These are phyloP conservation scores for Calocybe indica DNA, from an alignment of 768 basidiomycete genomes.

Conservation along the genomic window DNA sequence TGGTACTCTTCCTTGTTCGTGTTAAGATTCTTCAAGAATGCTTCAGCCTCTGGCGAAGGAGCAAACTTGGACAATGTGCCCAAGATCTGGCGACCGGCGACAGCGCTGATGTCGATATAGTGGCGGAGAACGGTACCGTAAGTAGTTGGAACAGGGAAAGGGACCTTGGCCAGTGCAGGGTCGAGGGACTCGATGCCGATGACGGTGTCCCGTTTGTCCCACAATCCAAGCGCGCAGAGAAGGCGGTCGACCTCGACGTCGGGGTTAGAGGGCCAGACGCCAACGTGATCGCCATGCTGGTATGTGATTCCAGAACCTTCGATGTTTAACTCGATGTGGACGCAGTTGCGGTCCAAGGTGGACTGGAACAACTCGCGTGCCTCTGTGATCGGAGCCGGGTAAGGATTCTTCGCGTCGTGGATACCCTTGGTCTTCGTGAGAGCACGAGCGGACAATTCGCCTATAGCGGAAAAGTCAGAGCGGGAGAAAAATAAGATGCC, in stretches of 20 bases:
- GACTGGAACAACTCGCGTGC: constrained; percentile 81
- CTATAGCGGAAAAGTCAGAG: constrained; percentile 28
- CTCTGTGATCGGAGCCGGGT: constrained; percentile 71
- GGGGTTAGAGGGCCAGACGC: constrained; percentile 94
- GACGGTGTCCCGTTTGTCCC: constrained; percentile 72
- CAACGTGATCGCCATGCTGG: constrained; percentile 97
- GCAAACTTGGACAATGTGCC: constrained; percentile 85
- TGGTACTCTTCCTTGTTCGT: constrained; percentile 86
- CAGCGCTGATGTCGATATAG: constrained; percentile 95
- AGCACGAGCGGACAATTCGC: constrained; percentile 93
- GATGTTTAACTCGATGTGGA: constrained; percentile 90
- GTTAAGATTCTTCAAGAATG: constrained; percentile 68
- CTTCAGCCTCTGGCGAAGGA: constrained; percentile 72
- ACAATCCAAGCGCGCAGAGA: constrained; percentile 79
- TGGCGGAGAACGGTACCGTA: constrained; percentile 90
- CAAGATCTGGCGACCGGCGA: constrained; percentile 91
- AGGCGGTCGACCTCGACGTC: constrained; percentile 89
- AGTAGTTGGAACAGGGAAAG: constrained; percentile 96
- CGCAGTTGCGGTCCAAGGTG: constrained; percentile 80
- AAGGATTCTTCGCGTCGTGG: constrained; percentile 98
- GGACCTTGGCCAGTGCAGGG: constrained; percentile 95
- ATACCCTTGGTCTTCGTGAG: constrained; percentile 92
- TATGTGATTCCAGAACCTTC: constrained; percentile 97
- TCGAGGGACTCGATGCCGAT: constrained; percentile 97
- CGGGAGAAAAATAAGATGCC: neutral